Evolutionary conservation across 176 grass and related monocot species (phyloP), one percentile per base, ranked within the genome.

Genomic region (Oryza meridionalis): DNA sequence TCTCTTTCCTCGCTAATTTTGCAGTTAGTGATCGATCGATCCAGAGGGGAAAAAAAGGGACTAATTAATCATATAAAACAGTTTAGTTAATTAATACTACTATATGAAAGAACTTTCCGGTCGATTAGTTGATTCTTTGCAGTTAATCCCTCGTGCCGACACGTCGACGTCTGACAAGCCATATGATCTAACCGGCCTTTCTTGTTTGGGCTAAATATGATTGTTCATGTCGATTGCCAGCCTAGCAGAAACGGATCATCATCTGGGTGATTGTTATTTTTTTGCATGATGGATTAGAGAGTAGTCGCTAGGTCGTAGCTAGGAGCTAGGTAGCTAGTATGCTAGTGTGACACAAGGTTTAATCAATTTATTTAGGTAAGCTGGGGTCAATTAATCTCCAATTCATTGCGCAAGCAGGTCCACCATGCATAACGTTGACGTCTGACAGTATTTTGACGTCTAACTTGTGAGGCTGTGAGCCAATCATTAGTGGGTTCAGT

Each of bases 191-290:
- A 62, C 53, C 37, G 4, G 7, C 1, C 40, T 58, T n/a, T 45
- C 80, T 62, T 72, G 79, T 82, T 58, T 72, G 68, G 32, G 47
- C 66, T 27, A 49, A 21, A 80, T 80, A 50, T 68, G 3, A 3
- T 29, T 59, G 4, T 19, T 40, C 12, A 72, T 43, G 71, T 11
- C 59, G 69, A 15, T 43, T 53, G 4, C 35, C 38, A 69, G 9
- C 67, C 22, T 70, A 47, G 46, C 50, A 70, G 67, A 9, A 26
- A 58, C 9, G 66, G 66, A 70, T 19, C 47, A 69, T 72, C 50
- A 46, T 29, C 22, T 11, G 7, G 59, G 35, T 58, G n/a, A 21
- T 58, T 49, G 29, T 31, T 31, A 31, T 15, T 49, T 13, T 17
- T 29, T 4, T 61, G 33, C 16, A 71, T 70, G 16, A 70, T 22